These are phyloP conservation scores for Lignosus rhinocerotis DNA, from an alignment of 1,284 basidiomycete species.

Conservation along the genomic window DNA sequence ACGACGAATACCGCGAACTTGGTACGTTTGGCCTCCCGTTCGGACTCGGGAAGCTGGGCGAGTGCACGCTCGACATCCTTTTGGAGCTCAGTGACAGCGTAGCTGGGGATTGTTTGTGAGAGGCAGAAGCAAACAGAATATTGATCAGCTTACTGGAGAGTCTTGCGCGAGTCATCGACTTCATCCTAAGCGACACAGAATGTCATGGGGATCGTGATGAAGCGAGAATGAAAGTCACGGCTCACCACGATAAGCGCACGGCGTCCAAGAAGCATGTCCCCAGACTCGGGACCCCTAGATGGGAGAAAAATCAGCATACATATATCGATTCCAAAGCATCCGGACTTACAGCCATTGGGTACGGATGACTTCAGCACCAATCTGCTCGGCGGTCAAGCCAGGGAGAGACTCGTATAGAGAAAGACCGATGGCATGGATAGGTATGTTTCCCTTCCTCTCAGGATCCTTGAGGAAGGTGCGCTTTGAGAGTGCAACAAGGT, in stretches of 20 bases:
- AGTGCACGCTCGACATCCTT: constrained; percentile 85
- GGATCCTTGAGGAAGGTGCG: constrained; percentile 85
- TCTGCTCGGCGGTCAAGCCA: constrained; percentile 72
- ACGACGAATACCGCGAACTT: constrained; percentile 92
- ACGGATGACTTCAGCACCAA: constrained; percentile 83
- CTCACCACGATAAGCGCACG: constrained; percentile 79
- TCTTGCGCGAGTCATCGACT: constrained; percentile 92
- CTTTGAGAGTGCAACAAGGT: constrained; percentile 36
- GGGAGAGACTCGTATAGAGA: constrained; percentile 89
- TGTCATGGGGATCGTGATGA: background rate
- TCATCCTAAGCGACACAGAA: constrained; percentile 66
- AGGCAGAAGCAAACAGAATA: constrained; percentile 2
- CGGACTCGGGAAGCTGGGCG: constrained; percentile 58
- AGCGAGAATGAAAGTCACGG: background rate
- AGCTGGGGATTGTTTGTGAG: constrained; percentile 48
- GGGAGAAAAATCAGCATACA: background rate
- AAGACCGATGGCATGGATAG: constrained; percentile 91
- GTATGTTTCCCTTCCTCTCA: constrained; percentile 75
- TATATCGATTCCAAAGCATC: background rate
- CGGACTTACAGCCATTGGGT: constrained; percentile 89
- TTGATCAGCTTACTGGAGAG: constrained; percentile 64
- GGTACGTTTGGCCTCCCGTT: constrained; percentile 75
- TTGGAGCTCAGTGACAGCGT: constrained; percentile 84
- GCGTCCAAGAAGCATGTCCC: constrained; percentile 76
- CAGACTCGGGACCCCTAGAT: constrained; percentile 59